Conservation (phyloP, 2,329 filamentous ascomycete genomes). For the Teratosphaeria pseudoeucalypti region DNA sequence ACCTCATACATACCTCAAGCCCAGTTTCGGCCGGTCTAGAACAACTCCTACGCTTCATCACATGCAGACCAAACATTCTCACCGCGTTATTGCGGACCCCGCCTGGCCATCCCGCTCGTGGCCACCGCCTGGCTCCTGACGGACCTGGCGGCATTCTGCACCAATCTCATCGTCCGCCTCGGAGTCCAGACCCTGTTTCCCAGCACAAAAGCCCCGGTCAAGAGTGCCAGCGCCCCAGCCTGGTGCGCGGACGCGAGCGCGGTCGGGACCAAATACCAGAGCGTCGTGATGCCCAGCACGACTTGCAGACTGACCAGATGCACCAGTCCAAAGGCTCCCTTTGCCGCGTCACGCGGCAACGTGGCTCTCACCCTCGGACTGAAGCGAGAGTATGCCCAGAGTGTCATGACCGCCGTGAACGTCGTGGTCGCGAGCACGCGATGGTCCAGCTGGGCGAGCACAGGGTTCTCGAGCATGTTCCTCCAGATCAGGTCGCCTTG, state of each 20-base stretch:
- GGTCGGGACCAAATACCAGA: constrained; percentile 88
- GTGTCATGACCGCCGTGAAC: constrained; percentile 65
- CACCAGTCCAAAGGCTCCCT: constrained; percentile 67
- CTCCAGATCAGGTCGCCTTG: constrained; percentile 85
- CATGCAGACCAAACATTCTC: too few species aligned
- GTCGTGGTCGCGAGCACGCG: constrained; percentile 84
- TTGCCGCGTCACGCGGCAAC: constrained; percentile 51
- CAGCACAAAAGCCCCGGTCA: constrained; percentile 72
- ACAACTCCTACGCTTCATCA: too few species aligned
- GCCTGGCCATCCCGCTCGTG: neutral
- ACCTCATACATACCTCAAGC: too few species aligned
- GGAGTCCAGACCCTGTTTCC: constrained; percentile 70
- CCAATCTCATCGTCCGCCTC: constrained; percentile 27
- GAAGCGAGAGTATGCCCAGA: constrained; percentile 72
- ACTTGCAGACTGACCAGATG: constrained; percentile 77
- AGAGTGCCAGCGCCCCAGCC: constrained; percentile 72
- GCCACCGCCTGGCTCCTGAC: neutral
- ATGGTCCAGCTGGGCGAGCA: constrained; percentile 90
- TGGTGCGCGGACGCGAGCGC: constrained; percentile 85
- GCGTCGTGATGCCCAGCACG: constrained; percentile 73
- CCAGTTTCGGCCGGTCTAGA: too few species aligned
- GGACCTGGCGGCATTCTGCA: constrained; percentile 11
- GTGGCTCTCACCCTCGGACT: constrained; percentile 51
- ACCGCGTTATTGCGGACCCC: neutral
- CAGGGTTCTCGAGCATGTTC: constrained; percentile 95